Base-by-base conservation (phyloP, 257 asterid genomes). In the Forsythia suspensa region DNA sequence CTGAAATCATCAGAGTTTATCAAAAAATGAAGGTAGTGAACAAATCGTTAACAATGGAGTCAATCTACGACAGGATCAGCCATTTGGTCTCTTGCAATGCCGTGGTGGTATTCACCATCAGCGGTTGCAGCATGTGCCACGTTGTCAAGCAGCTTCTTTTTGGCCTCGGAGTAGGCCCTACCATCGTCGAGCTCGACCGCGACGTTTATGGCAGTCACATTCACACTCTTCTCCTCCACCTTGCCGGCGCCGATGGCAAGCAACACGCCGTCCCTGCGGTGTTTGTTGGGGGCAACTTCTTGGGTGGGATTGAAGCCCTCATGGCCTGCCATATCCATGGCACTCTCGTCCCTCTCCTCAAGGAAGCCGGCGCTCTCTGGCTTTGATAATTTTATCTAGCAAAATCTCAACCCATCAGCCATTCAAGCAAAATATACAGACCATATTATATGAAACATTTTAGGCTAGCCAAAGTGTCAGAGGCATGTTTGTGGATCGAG, bases 91-190 rank as follows among this genome's bases (percentile, higher is more conserved):
- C 93, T 16, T 77, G 89, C 40, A 94, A 90, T 74, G 97, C 97
- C 43, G 97, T 90, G 78, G 98, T 94, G 63, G 84, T 94, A n/a
- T 94, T 94, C 92, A 89, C 97, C 7, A 67, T 88, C 72, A 90
- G 92, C 76, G 93, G 94, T 0, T 94, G 98, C 79, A 92, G 98
- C 88, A 92, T 94, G 97, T 89, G 97, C 87, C 98, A 94, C 78
- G 98, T 91, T 6, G 97, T 92, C 69, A 92, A 89, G 82, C 96
- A 90, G 76, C 89, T 94, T 16, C 91, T 94, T 0, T 83, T 92
- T 70, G 98, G 98, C 8, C 92, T 94, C 1, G 98, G 98, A 8
- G 97, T 94, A 0, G 97, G 92, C 6, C 98, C 98, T 2, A 85
- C 91, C 2, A 68, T 94, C 5, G 90, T 91, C 29, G 98, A 94